Percentiles rank a stretch among this genome's conserved stretches.
Conservation (phyloP, 768 basidiomycete species). For the Tulasnella sp. region DNA sequence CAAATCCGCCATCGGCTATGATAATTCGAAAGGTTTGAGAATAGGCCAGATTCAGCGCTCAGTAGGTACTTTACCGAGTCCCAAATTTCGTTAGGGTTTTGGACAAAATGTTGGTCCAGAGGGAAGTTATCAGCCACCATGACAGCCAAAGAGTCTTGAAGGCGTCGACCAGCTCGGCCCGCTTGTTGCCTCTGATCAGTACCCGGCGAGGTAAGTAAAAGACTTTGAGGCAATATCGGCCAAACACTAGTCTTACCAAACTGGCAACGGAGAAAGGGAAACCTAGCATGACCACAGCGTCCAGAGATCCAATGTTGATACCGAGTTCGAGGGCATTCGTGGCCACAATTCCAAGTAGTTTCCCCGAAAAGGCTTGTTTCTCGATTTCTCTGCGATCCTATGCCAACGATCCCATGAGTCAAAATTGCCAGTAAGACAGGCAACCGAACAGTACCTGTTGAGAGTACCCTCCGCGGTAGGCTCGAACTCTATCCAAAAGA, state of each 20-base stretch:
- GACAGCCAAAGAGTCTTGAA: conserved; percentile 72
- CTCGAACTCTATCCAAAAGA: conserved; percentile 67
- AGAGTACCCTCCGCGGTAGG: conserved; percentile 84
- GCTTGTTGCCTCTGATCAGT: conserved; percentile 72
- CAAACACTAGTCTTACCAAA: conserved; percentile 56
- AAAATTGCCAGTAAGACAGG: background rate
- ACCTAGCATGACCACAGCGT: conserved; percentile 84
- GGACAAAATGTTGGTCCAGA: conserved; percentile 69
- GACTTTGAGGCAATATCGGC: background rate
- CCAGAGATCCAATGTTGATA: conserved; percentile 84
- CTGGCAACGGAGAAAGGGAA: conserved; percentile 78
- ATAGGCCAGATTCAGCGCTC: background rate
- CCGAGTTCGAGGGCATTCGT: conserved; percentile 90
- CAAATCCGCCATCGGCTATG: conserved; percentile 52
- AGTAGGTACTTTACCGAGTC: conserved; percentile 37
- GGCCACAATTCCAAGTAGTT: conserved; percentile 78
- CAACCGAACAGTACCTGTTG: conserved; percentile 46
- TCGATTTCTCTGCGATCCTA: conserved; percentile 83
- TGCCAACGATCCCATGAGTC: background rate
- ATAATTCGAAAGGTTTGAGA: background rate
- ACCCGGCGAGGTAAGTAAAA: background rate
- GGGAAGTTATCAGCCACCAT: conserved; percentile 65
- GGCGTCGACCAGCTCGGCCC: conserved; percentile 77
- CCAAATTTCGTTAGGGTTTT: conserved; percentile 59
- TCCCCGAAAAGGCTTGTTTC: conserved; percentile 78